Evolutionary conservation across 768 basidiomycete species (phyloP), one percentile per base, ranked within the genome.

Genomic region (Pholiota microspora): DNA sequence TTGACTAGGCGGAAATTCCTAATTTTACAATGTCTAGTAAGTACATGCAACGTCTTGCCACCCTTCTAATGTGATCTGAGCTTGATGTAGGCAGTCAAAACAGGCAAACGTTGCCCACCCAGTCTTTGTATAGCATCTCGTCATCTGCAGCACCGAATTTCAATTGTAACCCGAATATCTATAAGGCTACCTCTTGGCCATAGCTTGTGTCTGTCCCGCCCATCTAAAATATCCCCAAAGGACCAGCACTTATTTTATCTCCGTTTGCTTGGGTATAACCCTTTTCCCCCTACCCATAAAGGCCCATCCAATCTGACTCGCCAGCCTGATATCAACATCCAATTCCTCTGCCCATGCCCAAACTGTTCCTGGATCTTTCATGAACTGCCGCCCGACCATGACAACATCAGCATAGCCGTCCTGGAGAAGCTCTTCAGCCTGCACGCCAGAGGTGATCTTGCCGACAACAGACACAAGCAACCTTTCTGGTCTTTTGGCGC

Each of bases 341-440:
- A 85, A 63, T 32, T 82, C 79, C 27, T 82, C 77, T 3, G 83
- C 82, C 58, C 79, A 81, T 8, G 70, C 62, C 73, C 74, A 76
- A 2, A 77, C 76, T 2, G 67, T 58, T 0, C 74, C 77, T 0
- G 84, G 84, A 58, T 86, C 77, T 69, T 78, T 81, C 67, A 78
- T 75, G 71, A 86, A 85, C 46, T 74, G 71, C 40, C 79, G 64
- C 13, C 79, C 81, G 12, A 80, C 71, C 38, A 77, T 51, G 3
- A 86, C 69, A 3, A 80, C 78, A 61, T 91, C 88, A 0, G 84
- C 81, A 51, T 79, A 68, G 6, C 75, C 83, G 16, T 77, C 65
- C 48, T 84, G 75, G 4, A 89, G 64, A 29, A 86, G 71, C 7
- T 71, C 71, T 63, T 88, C 80, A 0, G 84, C 83, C 31, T 83